These are phyloP conservation scores for Fusarium proliferatum DNA, from an alignment of 2,329 filamentous ascomycete species.

Conservation along the genomic window DNA sequence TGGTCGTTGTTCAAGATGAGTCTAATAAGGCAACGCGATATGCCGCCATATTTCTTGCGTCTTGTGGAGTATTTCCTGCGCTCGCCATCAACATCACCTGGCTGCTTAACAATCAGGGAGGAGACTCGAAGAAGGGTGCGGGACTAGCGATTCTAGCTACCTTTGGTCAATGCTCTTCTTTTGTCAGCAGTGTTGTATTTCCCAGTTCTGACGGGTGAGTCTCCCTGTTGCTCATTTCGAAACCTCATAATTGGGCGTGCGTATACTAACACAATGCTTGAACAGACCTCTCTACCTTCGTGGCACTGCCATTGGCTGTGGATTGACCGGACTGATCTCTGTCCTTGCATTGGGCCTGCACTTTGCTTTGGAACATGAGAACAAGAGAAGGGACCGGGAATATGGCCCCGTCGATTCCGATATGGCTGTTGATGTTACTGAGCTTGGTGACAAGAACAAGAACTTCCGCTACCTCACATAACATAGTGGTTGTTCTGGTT, in stretches of 20 bases:
- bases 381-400: slow-evolving; percentile 1
- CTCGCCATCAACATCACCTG: slow-evolving; percentile 25
- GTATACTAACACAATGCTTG: background rate
- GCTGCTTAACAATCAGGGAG: slow-evolving; percentile 29
- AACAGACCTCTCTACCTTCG: slow-evolving; percentile 17
- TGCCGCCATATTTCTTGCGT: slow-evolving; percentile 8
- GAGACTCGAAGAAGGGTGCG: slow-evolving; percentile 15
- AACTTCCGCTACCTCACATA: slow-evolving; percentile 20
- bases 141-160: slow-evolving; percentile 7
- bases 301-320: slow-evolving; percentile 19
- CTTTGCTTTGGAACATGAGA: slow-evolving; percentile 14
- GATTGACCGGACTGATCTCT: slow-evolving; percentile 1
- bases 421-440: slow-evolving; percentile 14
- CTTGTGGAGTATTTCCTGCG: slow-evolving; percentile 14
- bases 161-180: slow-evolving; percentile 17
- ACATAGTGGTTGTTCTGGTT: too few species aligned
- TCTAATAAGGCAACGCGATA: slow-evolving; percentile 1
- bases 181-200: slow-evolving; percentile 19
- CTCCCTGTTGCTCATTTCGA: background rate
- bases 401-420: slow-evolving; percentile 16
- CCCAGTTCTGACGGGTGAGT: slow-evolving; percentile 20
- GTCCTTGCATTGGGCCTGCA: slow-evolving; percentile 12
- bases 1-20: slow-evolving; percentile 15
- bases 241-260: accelerated
- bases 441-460: slow-evolving; percentile 16